Base-by-base conservation (phyloP, 208 protist genomes). In the Acanthamoeba triangularis region DNA sequence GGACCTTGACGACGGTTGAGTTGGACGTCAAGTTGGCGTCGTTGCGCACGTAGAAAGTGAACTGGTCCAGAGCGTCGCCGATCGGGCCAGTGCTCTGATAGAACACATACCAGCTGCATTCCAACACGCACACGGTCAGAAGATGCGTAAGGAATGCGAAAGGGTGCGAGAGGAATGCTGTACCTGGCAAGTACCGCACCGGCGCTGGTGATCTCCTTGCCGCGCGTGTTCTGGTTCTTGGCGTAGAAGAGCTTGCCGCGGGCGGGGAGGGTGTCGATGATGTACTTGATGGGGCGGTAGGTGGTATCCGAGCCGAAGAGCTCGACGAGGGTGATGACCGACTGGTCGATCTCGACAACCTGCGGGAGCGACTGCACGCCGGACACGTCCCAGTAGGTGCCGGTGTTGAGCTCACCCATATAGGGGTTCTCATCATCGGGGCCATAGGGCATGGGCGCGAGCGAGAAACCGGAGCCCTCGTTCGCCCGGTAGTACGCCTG, bases 41-140 rank as follows among this genome's bases (percentile, higher is more conserved):
- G 84, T 65, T 69, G 56, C 18, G 4, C 56, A 91, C 84, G 84
- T 20, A 65, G 13, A 91, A 91, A 0, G 52, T 52, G 84, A 91
- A 69, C 23, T 63, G 5, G 84, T 91, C 84, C 44, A 44, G 13
- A 33, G 54, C 49, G 56, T 41, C 47, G 25, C 7, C 84, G 35
- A 91, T 41, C 16, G 84, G 84, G 23, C 84, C 84, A 0, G 84
- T 72, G 84, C 84, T 91, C 84, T 91, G 84, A 30, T 91, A 91
- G 11, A 65, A 63, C 30, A 91, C 18, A 41, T 63, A 72, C 56
- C 59, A 63, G 35, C 56, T 69, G 14, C 8, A 76, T 33, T 33
- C 8, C 23, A 30, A 69, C 6, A 33, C 20, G 8, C 28, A 18
- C 14, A 69, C 23, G 28, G 23, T 69, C 10, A 35, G n/a, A 33